Evolutionary conservation across 2,329 filamentous ascomycete genomes (phyloP).

Genomic region (Ascochyta lentis): DNA sequence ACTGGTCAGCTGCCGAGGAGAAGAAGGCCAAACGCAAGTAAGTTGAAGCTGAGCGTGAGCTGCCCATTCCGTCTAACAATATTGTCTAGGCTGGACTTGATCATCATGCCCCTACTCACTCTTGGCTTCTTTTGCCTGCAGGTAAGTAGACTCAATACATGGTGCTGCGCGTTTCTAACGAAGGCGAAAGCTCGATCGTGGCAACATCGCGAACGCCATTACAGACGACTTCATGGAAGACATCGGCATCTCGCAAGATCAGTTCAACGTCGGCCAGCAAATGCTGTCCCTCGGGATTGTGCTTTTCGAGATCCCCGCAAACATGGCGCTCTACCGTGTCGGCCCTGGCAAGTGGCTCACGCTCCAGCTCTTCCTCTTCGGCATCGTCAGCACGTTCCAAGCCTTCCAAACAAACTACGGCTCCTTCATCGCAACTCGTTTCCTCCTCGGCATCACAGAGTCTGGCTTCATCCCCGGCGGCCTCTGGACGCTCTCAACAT

Average conservation of each 20-base stretch:
- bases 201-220: constrained; percentile 48
- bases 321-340: constrained; percentile 47
- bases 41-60: neutral
- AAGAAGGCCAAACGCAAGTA: constrained; percentile 42
- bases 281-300: constrained; percentile 85
- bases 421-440: constrained; percentile 48
- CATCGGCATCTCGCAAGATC: constrained; percentile 29
- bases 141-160: neutral
- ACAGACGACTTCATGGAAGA: constrained; percentile 38
- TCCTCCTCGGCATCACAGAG: constrained; percentile 51
- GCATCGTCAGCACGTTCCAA: constrained; percentile 65
- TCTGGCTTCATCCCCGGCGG: constrained; percentile 64
- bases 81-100: constrained; percentile 20
- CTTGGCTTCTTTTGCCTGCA: constrained; percentile 44
- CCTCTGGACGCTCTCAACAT: constrained; percentile 73
- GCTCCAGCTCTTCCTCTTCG: constrained; percentile 51
- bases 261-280: constrained; percentile 44
- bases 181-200: constrained; percentile 47
- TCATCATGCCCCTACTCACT: constrained; percentile 44
- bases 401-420: constrained; percentile 63
- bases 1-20: constrained; percentile 41
- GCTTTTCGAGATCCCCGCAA: constrained; percentile 51
- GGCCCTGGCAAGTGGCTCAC: constrained; percentile 50
- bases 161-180: neutral
- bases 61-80: constrained; percentile 1